Percentiles rank a stretch among this genome's conserved stretches.
Conservation (phyloP, 768 basidiomycete species). For the Crucibulum laeve region DNA sequence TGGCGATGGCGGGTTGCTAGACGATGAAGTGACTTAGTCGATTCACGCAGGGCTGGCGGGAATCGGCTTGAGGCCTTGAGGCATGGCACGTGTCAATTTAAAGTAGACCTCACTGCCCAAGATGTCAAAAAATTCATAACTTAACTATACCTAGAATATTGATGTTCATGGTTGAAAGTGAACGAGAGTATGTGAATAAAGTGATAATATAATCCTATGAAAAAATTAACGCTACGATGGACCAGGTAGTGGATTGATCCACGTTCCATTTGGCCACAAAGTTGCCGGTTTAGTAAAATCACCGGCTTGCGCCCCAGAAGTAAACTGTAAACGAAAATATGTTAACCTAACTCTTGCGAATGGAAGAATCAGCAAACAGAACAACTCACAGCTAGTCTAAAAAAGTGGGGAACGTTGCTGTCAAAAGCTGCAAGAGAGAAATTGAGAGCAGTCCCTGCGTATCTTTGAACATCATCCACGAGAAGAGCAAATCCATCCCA, state of each 20-base stretch:
- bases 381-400: conserved; percentile 68
- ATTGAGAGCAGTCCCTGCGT: conserved; percentile 64
- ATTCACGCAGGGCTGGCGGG: too few relatives aligned
- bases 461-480: conserved; percentile 84
- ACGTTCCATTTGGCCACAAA: conserved; percentile 77
- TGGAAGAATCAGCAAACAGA: conserved; percentile 1
- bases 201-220: not conserved
- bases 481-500: conserved; percentile 81
- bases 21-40: too few relatives aligned
- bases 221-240: conserved; percentile 33
- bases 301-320: conserved; percentile 41
- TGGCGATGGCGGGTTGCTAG: too few relatives aligned
- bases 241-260: conserved; percentile 72
- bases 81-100: too few relatives aligned
- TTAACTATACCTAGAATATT: too few relatives aligned
- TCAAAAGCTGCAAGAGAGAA: conserved; percentile 66
- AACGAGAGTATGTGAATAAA: not conserved
- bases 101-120: too few relatives aligned
- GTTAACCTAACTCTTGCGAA: conserved; percentile 4
- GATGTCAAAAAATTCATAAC: too few relatives aligned
- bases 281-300: conserved; percentile 82
- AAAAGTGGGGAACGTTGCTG: conserved; percentile 64
- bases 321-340: conserved; percentile 34
- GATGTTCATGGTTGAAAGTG: too few relatives aligned
- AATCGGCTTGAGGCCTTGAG: too few relatives aligned